Evolutionary conservation across 768 basidiomycete species (phyloP).

Genomic region (Mycena filopes): DNA sequence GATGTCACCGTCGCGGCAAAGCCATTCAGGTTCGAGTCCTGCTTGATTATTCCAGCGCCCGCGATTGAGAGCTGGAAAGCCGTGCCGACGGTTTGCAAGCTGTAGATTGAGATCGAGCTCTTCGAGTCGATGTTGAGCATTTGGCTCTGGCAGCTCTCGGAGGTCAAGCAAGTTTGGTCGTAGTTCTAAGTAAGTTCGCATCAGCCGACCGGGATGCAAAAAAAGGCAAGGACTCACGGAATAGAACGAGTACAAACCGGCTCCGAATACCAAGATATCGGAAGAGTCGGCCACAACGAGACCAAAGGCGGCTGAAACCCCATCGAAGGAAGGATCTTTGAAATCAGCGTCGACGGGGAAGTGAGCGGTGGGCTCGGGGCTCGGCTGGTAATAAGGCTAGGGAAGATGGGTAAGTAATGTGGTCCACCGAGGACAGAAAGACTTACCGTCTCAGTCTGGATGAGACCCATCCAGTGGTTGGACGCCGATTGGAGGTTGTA

Average conservation of each 20-base stretch:
- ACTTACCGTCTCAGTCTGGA: constrained; percentile 74
- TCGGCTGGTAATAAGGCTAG: constrained; percentile 78
- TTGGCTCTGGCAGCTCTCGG: constrained; percentile 60
- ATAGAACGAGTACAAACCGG: constrained; percentile 80
- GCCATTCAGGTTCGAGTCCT: constrained; percentile 62
- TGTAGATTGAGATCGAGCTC: constrained; percentile 64
- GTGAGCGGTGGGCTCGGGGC: constrained; percentile 65
- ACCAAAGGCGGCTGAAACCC: constrained; percentile 63
- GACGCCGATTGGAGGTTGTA: constrained; percentile 66
- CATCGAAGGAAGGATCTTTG: constrained; percentile 62
- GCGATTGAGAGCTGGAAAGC: constrained; percentile 59
- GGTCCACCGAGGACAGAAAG: neutral
- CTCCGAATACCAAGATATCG: constrained; percentile 73
- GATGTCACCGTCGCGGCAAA: constrained; percentile 62
- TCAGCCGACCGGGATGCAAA: neutral
- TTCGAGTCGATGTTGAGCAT: constrained; percentile 61
- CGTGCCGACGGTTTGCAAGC: constrained; percentile 67
- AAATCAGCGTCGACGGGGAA: constrained; percentile 57
- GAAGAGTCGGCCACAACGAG: constrained; percentile 60
- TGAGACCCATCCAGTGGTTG: constrained; percentile 41
- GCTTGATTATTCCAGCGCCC: constrained; percentile 54
- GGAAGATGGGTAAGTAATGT: constrained; percentile 14
- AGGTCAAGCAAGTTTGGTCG: constrained; percentile 55
- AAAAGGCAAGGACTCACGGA: constrained; percentile 21
- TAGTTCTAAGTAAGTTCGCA: constrained; percentile 48